These are phyloP conservation scores for Annulohypoxylon bovei DNA, from an alignment of 495 filamentous ascomycete species.

Conservation along the genomic window DNA sequence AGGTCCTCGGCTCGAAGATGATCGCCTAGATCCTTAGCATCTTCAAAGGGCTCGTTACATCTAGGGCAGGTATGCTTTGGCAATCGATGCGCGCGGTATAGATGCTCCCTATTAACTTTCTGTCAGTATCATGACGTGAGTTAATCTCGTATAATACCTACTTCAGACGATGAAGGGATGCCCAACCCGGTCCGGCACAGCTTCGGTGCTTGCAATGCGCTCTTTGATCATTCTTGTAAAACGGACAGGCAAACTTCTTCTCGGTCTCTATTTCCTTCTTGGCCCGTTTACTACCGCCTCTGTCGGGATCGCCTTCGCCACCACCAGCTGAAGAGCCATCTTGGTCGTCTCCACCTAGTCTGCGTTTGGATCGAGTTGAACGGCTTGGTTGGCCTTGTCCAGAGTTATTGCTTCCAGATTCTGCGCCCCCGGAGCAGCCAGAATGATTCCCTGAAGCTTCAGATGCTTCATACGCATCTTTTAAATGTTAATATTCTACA, in stretches of 20 bases:
- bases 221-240: constrained; percentile 52
- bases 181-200: constrained; percentile 56
- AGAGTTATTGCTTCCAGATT: constrained; percentile 14
- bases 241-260: constrained; percentile 54
- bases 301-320: constrained; percentile 38
- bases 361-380: constrained; percentile 40
- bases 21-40: constrained; percentile 46
- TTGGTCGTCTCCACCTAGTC: constrained; percentile 37
- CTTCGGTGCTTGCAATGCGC: constrained; percentile 49
- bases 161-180: constrained; percentile 57
- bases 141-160: constrained; percentile 31
- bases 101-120: constrained; percentile 50
- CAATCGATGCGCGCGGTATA: constrained; percentile 54
- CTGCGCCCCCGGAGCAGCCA: constrained; percentile 1
- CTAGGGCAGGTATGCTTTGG: constrained; percentile 53
- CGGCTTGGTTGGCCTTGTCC: constrained; percentile 21
- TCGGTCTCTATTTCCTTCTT: constrained; percentile 39
- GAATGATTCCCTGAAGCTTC: constrained; percentile 37
- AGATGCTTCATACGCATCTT: constrained; percentile 42
- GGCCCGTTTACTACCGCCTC: constrained; percentile 42
- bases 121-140: constrained; percentile 2
- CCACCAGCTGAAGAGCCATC: constrained; percentile 41
- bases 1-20: constrained; percentile 52
- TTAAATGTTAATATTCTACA: constrained; percentile 1
- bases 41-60: constrained; percentile 52